Conservation (phyloP, 2,329 filamentous ascomycete genomes). For the Pyrenochaeta sp. region DNA sequence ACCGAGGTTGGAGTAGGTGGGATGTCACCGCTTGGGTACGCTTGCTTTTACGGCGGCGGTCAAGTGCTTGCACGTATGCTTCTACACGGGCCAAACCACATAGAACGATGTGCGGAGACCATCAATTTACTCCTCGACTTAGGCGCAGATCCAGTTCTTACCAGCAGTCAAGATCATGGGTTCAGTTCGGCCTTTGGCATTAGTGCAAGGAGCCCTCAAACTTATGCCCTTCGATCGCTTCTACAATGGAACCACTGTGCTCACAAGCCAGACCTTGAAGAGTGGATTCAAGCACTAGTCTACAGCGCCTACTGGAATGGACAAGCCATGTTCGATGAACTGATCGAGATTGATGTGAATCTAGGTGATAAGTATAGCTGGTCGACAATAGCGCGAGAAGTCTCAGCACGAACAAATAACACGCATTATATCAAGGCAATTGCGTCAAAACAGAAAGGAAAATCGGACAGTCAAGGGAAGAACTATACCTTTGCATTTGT, state of each 20-base stretch:
- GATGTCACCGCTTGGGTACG: not conserved
- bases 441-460: not conserved
- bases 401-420: not conserved
- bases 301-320: not conserved
- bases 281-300: not conserved
- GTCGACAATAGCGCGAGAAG: not conserved
- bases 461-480: not conserved
- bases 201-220: no score
- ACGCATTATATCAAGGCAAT: not conserved
- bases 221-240: not conserved
- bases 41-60: not conserved
- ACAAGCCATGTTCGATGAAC: not conserved
- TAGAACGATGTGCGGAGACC: not conserved
- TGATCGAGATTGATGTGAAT: not conserved
- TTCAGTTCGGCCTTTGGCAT: no score
- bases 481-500: not conserved
- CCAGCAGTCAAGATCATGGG: not conserved
- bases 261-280: not conserved
- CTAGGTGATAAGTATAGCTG: not conserved
- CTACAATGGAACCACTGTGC: not conserved
- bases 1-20: no score
- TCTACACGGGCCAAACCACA: not conserved
- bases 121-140: not conserved
- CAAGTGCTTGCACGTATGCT: not conserved
- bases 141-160: not conserved